Conservation (phyloP, 2,329 filamentous ascomycete genomes). For the Ophiocordyceps camponoti-floridani region DNA sequence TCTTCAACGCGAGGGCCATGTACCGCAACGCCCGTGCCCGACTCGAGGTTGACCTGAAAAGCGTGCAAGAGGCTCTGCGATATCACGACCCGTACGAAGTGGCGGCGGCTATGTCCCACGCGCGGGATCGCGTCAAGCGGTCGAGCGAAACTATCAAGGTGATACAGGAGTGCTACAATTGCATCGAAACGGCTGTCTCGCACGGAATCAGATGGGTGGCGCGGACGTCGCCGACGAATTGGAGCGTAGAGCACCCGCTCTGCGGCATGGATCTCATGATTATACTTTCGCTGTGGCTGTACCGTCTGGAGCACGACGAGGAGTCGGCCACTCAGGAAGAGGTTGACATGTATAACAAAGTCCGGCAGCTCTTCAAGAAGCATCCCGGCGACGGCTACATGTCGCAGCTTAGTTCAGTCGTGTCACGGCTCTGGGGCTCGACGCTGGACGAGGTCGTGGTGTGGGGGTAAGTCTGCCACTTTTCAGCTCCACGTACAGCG, state of each 20-base stretch:
- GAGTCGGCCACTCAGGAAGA: conserved; percentile 77
- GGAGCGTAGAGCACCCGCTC: conserved; percentile 95
- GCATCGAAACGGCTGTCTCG: conserved; percentile 85
- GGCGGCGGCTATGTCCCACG: conserved; percentile 87
- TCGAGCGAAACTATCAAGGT: conserved; percentile 97
- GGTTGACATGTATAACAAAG: conserved; percentile 77
- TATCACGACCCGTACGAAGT: conserved; percentile 98
- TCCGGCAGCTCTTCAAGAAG: conserved; percentile 78
- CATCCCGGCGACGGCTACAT: conserved; percentile 71
- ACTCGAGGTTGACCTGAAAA: conserved; percentile 87
- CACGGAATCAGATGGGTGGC: conserved; percentile 96
- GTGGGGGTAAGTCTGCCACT: conserved; percentile 69
- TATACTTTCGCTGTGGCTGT: conserved; percentile 93
- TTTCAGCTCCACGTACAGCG: not conserved
- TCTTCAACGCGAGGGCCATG: conserved; percentile 96
- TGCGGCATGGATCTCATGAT: conserved; percentile 96
- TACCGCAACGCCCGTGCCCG: conserved; percentile 87
- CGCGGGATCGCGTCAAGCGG: conserved; percentile 83
- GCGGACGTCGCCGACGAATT: conserved; percentile 93
- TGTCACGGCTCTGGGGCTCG: conserved; percentile 87
- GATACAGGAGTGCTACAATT: conserved; percentile 93
- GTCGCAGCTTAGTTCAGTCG: conserved; percentile 80
- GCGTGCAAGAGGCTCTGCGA: conserved; percentile 85
- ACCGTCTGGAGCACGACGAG: conserved; percentile 97
- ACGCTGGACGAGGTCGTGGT: conserved; percentile 98